Evolutionary conservation across 2,329 filamentous ascomycete genomes (phyloP), one percentile per base, ranked within the genome.

Genomic region (Colletotrichum limetticola): DNA sequence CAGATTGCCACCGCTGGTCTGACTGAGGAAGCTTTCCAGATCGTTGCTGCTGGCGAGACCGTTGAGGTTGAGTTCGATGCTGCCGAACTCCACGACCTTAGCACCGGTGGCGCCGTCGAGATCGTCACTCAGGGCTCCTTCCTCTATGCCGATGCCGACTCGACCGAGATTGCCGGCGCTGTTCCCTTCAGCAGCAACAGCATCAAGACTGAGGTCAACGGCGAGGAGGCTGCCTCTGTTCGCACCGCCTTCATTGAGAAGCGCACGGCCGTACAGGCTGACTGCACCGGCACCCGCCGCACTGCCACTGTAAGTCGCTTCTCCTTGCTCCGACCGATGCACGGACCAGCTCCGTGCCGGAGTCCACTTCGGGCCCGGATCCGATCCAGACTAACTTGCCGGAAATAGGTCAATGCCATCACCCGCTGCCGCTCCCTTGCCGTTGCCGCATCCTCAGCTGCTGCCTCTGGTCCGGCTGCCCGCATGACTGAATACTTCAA

Each of bases 401-500:
- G 9, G 5, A 22, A 35, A 37, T 4, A 71, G 69, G 69, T 81
- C 22, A 86, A 80, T 4, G 91, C 90, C 1, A 82, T 93, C 9
- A 79, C 78, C 74, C 88, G 89, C 80, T 90, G 91, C 77, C 82
- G 84, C 5, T 82, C 80, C 11, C 82, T 92, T 5, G 90, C 91
- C 1, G 82, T 81, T 3, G 80, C 82, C 5, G 91, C 91, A 12
- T 85, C 88, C 0, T 78, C 80, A 0, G 88, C 87, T 3, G 88
- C 89, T 0, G 79, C 84, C 1, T 88, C 85, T 0, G 88, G 87
- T 37, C 76, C 83, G 0, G 84, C 85, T 5, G 80, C 82, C 76
- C 89, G 86, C 77, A 81, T 92, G 76, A 81, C 80, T 35, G 89
- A 91, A 77, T 93, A 91, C 85, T 93, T 93, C 86, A 92, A 91